phyloP scores from a whole-genome alignment of 345 rosid species.

The Populus davidiana region DNA sequence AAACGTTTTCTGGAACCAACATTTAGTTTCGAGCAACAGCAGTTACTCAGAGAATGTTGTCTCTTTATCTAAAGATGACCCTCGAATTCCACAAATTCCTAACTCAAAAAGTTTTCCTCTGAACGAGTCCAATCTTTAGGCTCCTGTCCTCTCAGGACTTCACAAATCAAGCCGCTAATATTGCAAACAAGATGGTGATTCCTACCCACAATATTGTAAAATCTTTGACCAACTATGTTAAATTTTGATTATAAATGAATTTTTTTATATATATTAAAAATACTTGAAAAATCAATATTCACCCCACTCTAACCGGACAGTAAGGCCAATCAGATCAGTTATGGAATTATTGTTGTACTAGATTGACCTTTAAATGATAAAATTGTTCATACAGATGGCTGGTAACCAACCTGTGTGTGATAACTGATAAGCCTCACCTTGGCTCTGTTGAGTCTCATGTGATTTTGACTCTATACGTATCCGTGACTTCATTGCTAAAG shows the following conservation, averaged over 20 bases:
- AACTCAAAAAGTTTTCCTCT: neutral
- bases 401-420: neutral
- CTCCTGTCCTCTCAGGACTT: neutral
- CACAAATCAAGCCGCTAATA: conserved; percentile 24
- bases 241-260: neutral
- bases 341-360: conserved; percentile 15
- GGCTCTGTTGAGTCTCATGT: conserved; percentile 18
- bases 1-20: neutral
- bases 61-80: neutral
- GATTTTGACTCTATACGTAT: conserved; percentile 14
- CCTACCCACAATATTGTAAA: neutral
- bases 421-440: neutral
- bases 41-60: neutral
- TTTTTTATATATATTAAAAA: too few species aligned
- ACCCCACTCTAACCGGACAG: too few species aligned
- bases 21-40: neutral
- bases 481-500: conserved; percentile 37
- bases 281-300: too few species aligned
- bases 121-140: neutral
- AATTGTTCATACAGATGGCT: conserved; percentile 8
- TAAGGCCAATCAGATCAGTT: conserved; percentile 17
- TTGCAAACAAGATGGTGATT: conserved; percentile 1
- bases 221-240: neutral
- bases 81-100: neutral
- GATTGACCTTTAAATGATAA: conserved; percentile 10